Conservation (phyloP, 2,329 filamentous ascomycete species). For the Coleophoma crateriformis region DNA sequence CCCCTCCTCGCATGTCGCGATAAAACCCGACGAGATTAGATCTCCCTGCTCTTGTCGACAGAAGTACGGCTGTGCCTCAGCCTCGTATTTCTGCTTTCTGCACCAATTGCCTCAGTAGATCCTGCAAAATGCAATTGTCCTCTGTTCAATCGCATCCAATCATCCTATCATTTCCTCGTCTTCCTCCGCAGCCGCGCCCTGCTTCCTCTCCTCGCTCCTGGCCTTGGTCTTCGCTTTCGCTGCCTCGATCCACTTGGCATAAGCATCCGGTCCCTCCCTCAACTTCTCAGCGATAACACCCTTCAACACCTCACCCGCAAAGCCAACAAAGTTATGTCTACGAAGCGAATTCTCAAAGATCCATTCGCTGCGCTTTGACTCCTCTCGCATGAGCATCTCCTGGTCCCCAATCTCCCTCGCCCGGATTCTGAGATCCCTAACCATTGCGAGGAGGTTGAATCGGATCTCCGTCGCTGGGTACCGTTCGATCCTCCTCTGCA, state of each 20-base stretch:
- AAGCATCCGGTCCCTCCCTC: conserved; percentile 56
- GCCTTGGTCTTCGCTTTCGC: conserved; percentile 52
- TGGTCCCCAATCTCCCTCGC: conserved; percentile 78
- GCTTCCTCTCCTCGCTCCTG: conserved; percentile 22
- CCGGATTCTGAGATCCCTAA: conserved; percentile 71
- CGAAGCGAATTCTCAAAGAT: conserved; percentile 91
- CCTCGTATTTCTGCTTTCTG: too few species aligned
- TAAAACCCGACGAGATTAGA: too few species aligned
- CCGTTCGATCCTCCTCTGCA: conserved; percentile 75
- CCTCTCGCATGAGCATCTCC: conserved; percentile 73
- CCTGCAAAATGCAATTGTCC: background rate
- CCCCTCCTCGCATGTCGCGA: too few species aligned
- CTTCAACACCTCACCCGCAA: conserved; percentile 85
- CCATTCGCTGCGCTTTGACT: conserved; percentile 81
- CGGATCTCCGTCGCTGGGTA: conserved; percentile 86
- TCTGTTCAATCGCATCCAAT: conserved; percentile 2
- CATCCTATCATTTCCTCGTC: conserved; percentile 26
- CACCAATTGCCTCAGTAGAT: background rate
- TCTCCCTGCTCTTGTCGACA: too few species aligned
- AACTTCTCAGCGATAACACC: conserved; percentile 75
- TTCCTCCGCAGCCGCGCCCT: conserved; percentile 13
- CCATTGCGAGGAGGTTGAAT: conserved; percentile 94
- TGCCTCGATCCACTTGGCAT: conserved; percentile 68
- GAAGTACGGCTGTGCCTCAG: too few species aligned
- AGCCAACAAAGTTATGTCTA: conserved; percentile 93